These are phyloP conservation scores for Venturia oleaginea DNA, from an alignment of 2,329 filamentous ascomycete genomes.

Conservation along the genomic window DNA sequence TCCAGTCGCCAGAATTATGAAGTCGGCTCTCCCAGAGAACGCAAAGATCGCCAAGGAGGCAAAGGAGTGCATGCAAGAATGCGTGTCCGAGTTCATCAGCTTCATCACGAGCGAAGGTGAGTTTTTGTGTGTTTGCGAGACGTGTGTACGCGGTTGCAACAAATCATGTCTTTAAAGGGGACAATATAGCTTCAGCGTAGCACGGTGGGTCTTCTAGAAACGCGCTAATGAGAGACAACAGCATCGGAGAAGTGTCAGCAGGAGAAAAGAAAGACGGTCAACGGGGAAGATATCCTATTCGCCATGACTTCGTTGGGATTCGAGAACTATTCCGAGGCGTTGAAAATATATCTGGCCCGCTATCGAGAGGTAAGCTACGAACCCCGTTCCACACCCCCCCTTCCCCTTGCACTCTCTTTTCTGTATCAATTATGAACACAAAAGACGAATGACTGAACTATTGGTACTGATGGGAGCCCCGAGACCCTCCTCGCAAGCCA, in stretches of 20 bases:
- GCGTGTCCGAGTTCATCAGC: conserved; percentile 98
- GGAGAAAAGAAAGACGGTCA: conserved; percentile 98
- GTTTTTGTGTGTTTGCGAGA: conserved; percentile 26
- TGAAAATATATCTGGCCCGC: conserved; percentile 96
- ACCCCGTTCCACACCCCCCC: conserved; percentile 20
- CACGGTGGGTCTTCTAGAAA: conserved; percentile 4
- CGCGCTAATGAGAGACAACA: conserved; percentile 29
- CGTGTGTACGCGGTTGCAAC: conserved; percentile 6
- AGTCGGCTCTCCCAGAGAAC: conserved; percentile 91
- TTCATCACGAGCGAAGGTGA: conserved; percentile 98
- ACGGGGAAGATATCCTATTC: conserved; percentile 96
- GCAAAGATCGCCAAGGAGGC: conserved; percentile 99
- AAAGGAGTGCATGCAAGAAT: conserved; percentile 99
- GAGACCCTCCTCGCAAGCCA: conserved; percentile 73
- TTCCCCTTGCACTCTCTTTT: conserved; percentile 14
- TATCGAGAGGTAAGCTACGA: conserved; percentile 81
- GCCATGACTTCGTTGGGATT: conserved; percentile 98
- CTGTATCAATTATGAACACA: conserved; percentile 19
- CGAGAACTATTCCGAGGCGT: conserved; percentile 94
- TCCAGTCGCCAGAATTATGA: conserved; percentile 99
- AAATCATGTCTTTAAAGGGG: neutral
- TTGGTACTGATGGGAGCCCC: conserved; percentile 43
- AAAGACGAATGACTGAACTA: conserved; percentile 39
- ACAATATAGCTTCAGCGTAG: conserved; percentile 2
- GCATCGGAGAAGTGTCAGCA: conserved; percentile 99